Conservation (phyloP, 139 green algal genomes). For the Nannochloris sp. region DNA sequence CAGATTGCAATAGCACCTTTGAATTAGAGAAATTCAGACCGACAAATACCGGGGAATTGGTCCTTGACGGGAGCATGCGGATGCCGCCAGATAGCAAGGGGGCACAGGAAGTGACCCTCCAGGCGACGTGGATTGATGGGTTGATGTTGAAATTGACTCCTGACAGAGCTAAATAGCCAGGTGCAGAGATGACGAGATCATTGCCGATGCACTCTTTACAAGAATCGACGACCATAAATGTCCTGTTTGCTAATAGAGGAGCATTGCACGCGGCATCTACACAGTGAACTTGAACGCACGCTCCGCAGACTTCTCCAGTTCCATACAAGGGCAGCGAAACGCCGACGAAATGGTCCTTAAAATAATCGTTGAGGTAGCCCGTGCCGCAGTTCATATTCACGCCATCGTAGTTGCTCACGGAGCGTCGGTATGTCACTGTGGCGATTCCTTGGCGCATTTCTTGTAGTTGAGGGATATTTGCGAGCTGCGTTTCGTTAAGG, state of each 20-base stretch:
- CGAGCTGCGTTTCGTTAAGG: neutral
- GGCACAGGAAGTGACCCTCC: conserved; percentile 1
- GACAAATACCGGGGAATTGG: neutral
- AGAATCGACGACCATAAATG: conserved; percentile 16
- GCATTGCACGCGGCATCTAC: conserved; percentile 8
- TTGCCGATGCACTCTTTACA: conserved; percentile 15
- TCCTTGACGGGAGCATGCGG: neutral
- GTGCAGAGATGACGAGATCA: conserved; percentile 3
- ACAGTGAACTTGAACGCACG: conserved; percentile 19
- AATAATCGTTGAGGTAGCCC: conserved; percentile 14
- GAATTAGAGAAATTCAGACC: conserved; percentile 12
- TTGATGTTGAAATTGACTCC: conserved; percentile 8
- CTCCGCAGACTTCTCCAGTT: conserved; percentile 7
- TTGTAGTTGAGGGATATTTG: neutral
- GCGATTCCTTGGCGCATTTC: neutral
- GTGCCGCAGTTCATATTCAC: conserved; percentile 20
- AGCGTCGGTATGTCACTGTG: conserved; percentile 4
- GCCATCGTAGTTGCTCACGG: conserved; percentile 12
- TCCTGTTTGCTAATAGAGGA: neutral
- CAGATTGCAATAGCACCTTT: neutral
- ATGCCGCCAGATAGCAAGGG: conserved; percentile 17
- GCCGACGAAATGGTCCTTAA: conserved; percentile 21
- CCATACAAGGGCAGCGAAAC: conserved; percentile 2
- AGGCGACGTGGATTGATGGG: conserved; percentile 1
- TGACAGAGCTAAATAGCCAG: conserved; percentile 1